phyloP scores from a whole-genome alignment of 2,329 filamentous ascomycete species.

The Alternaria metachromatica region DNA sequence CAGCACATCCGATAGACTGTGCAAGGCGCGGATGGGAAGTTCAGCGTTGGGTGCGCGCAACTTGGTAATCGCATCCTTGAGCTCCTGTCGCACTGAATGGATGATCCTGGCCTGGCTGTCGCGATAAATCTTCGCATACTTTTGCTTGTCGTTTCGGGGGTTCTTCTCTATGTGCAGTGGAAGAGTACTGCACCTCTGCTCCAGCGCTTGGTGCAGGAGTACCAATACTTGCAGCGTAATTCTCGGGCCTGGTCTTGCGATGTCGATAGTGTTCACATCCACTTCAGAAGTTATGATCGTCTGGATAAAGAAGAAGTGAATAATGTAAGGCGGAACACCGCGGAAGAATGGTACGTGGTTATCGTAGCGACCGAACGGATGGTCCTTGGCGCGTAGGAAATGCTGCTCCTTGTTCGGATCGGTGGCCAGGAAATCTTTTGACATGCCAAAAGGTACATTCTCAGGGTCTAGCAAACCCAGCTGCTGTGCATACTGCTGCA shows the following conservation, averaged over 20 bases:
- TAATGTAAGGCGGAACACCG: conserved; percentile 44
- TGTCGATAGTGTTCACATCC: conserved; percentile 15
- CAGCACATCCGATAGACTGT: conserved; percentile 21
- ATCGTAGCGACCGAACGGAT: conserved; percentile 45
- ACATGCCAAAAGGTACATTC: conserved; percentile 38
- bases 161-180: conserved; percentile 9
- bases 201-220: conserved; percentile 32
- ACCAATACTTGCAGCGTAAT: conserved; percentile 33
- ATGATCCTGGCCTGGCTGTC: conserved; percentile 48
- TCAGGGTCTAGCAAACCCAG: conserved; percentile 20
- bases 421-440: conserved; percentile 22
- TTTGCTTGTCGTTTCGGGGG: conserved; percentile 47
- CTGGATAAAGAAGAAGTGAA: conserved; percentile 41
- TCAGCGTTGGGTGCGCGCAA: conserved; percentile 4
- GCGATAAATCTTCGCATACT: conserved; percentile 52
- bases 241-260: conserved; percentile 20
- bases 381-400: conserved; percentile 40
- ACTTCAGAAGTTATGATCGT: conserved; percentile 29
- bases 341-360: conserved; percentile 38
- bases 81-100: conserved; percentile 30
- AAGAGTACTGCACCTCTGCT: conserved; percentile 27
- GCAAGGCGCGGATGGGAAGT: conserved; percentile 14
- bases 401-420: conserved; percentile 39
- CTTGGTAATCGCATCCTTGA: conserved; percentile 20
- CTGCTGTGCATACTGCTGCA: conserved; percentile 27